Evolutionary conservation across 306 rosid genomes (phyloP).

Genomic region (Vicia villosa): DNA sequence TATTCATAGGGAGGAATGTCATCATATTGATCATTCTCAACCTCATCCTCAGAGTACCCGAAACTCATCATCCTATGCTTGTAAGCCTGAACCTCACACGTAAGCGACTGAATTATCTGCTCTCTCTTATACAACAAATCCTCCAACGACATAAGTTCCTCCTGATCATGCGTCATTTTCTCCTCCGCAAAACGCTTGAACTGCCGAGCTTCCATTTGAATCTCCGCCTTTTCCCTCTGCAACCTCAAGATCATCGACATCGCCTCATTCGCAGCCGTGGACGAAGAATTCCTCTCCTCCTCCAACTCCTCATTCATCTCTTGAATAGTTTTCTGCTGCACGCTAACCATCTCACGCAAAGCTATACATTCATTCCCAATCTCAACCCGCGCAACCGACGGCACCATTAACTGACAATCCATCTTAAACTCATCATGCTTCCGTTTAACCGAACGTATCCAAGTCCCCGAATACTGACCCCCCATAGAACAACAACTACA

Average conservation of each 20-base stretch:
- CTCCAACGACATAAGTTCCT: constrained; percentile 71
- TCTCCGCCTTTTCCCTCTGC: constrained; percentile 98
- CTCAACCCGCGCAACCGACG: constrained; percentile 63
- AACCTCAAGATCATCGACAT: constrained; percentile 97
- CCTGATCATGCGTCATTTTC: constrained; percentile 88
- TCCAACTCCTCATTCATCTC: constrained; percentile 81
- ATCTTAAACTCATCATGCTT: constrained; percentile 71
- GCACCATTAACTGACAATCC: constrained; percentile 47
- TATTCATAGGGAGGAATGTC: constrained; percentile 70
- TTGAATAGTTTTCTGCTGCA: constrained; percentile 74
- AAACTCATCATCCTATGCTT: constrained; percentile 92
- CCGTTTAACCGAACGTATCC: constrained; percentile 86
- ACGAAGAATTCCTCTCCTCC: constrained; percentile 92
- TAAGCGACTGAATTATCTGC: constrained; percentile 82
- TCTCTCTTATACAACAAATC: constrained; percentile 93
- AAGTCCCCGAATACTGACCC: constrained; percentile 55
- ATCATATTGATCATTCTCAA: constrained; percentile 57
- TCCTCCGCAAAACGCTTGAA: constrained; percentile 91
- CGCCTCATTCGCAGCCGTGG: constrained; percentile 96
- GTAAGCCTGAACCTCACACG: constrained; percentile 92
- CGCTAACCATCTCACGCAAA: constrained; percentile 73
- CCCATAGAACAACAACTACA: constrained; percentile 62
- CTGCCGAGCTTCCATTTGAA: constrained; percentile 96
- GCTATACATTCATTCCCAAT: constrained; percentile 79
- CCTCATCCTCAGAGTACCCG: constrained; percentile 79